These are phyloP conservation scores for Starmerella bombicola DNA, from an alignment of 805 yeast species.

Conservation along the genomic window DNA sequence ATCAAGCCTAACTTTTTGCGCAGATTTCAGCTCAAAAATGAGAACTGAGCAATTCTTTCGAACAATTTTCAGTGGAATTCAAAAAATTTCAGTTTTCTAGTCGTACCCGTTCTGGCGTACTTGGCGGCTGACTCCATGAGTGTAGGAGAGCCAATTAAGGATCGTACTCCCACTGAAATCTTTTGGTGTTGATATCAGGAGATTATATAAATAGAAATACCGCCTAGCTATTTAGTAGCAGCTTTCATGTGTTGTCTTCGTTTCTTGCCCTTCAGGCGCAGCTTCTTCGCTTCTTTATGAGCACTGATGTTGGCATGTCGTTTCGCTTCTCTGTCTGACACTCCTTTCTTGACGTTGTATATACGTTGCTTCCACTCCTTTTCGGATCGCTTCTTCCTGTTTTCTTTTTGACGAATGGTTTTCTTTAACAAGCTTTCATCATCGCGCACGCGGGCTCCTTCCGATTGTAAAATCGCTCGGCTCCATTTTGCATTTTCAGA, in stretches of 20 bases:
- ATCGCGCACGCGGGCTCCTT: slow-evolving; percentile 77
- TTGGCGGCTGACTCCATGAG: no score
- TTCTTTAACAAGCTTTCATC: slow-evolving; percentile 79
- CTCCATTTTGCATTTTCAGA: slow-evolving; percentile 77
- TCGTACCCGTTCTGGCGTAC: no score
- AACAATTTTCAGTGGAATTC: no score
- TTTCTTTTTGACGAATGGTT: slow-evolving; percentile 72
- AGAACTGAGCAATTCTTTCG: no score
- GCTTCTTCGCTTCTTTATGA: slow-evolving; percentile 56
- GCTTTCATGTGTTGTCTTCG: slow-evolving; percentile 33
- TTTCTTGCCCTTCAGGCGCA: slow-evolving; percentile 60
- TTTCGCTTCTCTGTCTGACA: slow-evolving; percentile 65
- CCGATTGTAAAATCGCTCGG: slow-evolving; percentile 69
- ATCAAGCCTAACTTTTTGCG: neutral
- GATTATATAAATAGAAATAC: no score
- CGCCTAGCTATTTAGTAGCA: slow-evolving; percentile 4
- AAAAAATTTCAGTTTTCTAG: no score
- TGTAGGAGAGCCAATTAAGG: no score
- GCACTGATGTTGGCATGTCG: slow-evolving; percentile 83
- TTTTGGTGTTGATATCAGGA: no score
- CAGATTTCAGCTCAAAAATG: no score
- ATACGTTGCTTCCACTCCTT: slow-evolving; percentile 87
- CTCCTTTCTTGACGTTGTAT: slow-evolving; percentile 61
- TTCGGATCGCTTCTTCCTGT: slow-evolving; percentile 73
- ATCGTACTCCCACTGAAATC: no score